phyloP scores from a whole-genome alignment of 805 yeast species.

The Hanseniaspora guilliermondii region DNA sequence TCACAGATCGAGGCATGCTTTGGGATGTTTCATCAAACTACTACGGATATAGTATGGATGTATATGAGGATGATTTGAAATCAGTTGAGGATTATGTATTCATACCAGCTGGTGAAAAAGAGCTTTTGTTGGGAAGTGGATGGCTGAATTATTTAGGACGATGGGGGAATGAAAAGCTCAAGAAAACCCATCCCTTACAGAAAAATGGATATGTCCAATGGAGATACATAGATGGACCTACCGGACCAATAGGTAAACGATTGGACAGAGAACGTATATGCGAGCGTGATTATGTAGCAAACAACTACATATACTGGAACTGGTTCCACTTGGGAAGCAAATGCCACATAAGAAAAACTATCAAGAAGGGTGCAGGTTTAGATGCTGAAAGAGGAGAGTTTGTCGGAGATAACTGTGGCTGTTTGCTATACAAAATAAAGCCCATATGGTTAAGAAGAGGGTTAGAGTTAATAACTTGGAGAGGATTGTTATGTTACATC shows the following conservation, averaged over 20 bases:
- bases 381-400: slow-evolving; percentile 63
- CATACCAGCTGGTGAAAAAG: slow-evolving; percentile 15
- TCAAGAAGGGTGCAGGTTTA: slow-evolving; percentile 68
- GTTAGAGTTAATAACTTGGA: slow-evolving; percentile 43
- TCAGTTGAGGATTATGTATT: slow-evolving; percentile 22
- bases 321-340: slow-evolving; percentile 43
- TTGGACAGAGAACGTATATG: slow-evolving; percentile 60
- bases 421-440: slow-evolving; percentile 39
- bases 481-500: slow-evolving; percentile 47
- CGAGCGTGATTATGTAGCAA: slow-evolving; percentile 34
- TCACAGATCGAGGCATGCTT: slow-evolving; percentile 86
- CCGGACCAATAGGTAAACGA: slow-evolving; percentile 77
- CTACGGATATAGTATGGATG: slow-evolving; percentile 71
- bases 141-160: slow-evolving; percentile 76
- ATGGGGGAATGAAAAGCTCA: slow-evolving; percentile 79
- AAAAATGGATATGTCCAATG: slow-evolving; percentile 69
- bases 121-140: slow-evolving; percentile 32
- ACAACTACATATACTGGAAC: slow-evolving; percentile 75
- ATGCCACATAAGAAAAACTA: slow-evolving; percentile 63
- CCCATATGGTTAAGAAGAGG: slow-evolving; percentile 41
- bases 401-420: slow-evolving; percentile 58
- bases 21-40: slow-evolving; percentile 88
- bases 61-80: slow-evolving; percentile 25
- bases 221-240: slow-evolving; percentile 85
- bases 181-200: slow-evolving; percentile 39